Conservation (phyloP, 495 filamentous ascomycete genomes). For the Evernia prunastri region DNA sequence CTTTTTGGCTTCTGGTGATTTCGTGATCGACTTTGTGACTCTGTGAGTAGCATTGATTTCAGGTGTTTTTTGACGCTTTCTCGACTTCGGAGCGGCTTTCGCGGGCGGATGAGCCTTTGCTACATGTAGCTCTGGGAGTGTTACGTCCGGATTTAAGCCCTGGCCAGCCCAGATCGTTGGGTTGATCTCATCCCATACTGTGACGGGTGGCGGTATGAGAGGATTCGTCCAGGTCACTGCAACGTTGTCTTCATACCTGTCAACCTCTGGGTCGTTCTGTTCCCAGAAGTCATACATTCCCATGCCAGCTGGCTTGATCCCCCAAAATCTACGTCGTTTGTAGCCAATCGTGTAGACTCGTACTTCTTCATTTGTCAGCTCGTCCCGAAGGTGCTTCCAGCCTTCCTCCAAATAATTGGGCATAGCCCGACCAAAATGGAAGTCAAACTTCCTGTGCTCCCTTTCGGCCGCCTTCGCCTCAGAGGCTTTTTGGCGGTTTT, state of each 20-base stretch:
- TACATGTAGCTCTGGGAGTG: background rate
- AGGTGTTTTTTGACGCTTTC: background rate
- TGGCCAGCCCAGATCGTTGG: background rate
- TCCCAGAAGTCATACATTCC: conserved; percentile 6
- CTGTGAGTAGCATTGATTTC: background rate
- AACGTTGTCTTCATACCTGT: background rate
- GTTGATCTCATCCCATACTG: background rate
- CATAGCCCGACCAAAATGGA: background rate
- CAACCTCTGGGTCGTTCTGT: background rate
- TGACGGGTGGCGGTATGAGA: background rate
- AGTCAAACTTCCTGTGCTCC: background rate
- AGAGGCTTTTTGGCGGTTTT: background rate
- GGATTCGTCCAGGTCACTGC: background rate
- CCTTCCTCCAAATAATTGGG: background rate
- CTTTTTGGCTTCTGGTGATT: background rate
- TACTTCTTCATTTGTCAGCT: background rate
- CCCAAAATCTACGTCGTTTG: background rate
- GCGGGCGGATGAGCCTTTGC: background rate
- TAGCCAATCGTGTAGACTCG: background rate
- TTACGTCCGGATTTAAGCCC: background rate
- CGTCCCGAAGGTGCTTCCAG: background rate
- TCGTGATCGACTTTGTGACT: conserved; percentile 1
- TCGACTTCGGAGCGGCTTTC: background rate
- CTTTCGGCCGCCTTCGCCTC: background rate
- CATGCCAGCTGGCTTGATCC: conserved; percentile 1